These are phyloP conservation scores for Populus deltoides DNA, from an alignment of 345 rosid genomes.

Conservation along the genomic window DNA sequence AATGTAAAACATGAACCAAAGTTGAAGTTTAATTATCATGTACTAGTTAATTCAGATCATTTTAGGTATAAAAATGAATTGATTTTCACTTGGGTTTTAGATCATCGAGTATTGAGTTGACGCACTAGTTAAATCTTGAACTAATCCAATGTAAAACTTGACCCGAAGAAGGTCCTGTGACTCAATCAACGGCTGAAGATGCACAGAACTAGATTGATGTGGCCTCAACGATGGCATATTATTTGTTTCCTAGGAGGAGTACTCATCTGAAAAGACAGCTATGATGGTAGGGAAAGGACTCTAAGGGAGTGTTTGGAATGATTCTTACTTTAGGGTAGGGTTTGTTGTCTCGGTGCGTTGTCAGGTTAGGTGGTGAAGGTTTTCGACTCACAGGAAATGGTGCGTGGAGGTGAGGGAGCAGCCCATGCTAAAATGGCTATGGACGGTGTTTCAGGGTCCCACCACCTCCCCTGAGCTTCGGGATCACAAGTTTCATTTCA, in stretches of 20 bases:
- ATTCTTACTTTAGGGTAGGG: not conserved
- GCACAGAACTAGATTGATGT: not conserved
- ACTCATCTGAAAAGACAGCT: conserved; percentile 47
- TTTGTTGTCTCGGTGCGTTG: conserved; percentile 1
- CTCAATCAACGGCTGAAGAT: too few relatives aligned
- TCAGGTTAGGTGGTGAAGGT: conserved; percentile 22
- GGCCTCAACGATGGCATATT: not conserved
- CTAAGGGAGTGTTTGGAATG: conserved; percentile 16
- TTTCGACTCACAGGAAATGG: conserved; percentile 13
- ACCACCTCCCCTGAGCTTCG: not conserved
- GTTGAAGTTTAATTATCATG: too few relatives aligned
- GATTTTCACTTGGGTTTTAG: too few relatives aligned
- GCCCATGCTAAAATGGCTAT: conserved; percentile 32
- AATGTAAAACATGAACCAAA: too few relatives aligned
- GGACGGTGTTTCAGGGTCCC: conserved; percentile 23
- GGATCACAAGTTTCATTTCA: not conserved
- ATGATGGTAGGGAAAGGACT: conserved; percentile 31
- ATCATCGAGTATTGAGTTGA: too few relatives aligned
- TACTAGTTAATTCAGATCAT: too few relatives aligned
- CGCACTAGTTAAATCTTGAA: too few relatives aligned
- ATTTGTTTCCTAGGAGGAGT: conserved; percentile 54
- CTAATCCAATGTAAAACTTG: too few relatives aligned
- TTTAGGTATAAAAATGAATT: too few relatives aligned
- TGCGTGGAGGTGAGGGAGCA: conserved; percentile 20
- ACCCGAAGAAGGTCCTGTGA: too few relatives aligned